Conservation (phyloP, 345 rosid species). For the Chamaenerion angustifolium region DNA sequence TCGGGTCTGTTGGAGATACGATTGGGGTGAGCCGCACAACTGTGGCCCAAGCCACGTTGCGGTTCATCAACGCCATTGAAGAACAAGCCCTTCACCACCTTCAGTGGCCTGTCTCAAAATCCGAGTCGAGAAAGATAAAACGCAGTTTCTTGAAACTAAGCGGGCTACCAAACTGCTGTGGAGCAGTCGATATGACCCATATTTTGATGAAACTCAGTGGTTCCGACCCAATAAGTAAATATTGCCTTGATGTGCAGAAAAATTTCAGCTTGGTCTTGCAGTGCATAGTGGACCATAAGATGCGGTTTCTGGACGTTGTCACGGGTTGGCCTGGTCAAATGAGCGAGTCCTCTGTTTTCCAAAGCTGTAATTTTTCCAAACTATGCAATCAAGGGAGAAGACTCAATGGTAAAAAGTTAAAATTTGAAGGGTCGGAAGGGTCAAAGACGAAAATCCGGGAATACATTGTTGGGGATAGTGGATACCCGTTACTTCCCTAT, state of each 20-base stretch:
- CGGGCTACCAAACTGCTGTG: conserved; percentile 56
- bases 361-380: conserved; percentile 28
- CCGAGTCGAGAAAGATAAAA: conserved; percentile 26
- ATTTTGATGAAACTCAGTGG: conserved; percentile 38
- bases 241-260: conserved; percentile 45
- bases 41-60: conserved; percentile 60
- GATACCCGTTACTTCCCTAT: conserved; percentile 48
- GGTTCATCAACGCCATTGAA: conserved; percentile 54
- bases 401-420: conserved; percentile 22
- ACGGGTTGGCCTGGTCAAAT: conserved; percentile 60
- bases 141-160: conserved; percentile 36
- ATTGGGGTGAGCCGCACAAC: conserved; percentile 48
- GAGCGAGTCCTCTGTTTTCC: conserved; percentile 28
- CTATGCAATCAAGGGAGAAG: conserved; percentile 35
- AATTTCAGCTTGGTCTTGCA: conserved; percentile 52
- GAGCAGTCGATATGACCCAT: conserved; percentile 44
- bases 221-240: conserved; percentile 28
- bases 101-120: conserved; percentile 37
- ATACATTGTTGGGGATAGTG: conserved; percentile 44
- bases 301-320: conserved; percentile 50
- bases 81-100: conserved; percentile 42
- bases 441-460: conserved; percentile 24
- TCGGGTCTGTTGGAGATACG: conserved; percentile 31
- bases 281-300: conserved; percentile 40
- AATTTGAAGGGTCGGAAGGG: conserved; percentile 22